Evolutionary conservation across 768 basidiomycete genomes (phyloP), one percentile per base, ranked within the genome.

Genomic region (Calocybe cyanea): DNA sequence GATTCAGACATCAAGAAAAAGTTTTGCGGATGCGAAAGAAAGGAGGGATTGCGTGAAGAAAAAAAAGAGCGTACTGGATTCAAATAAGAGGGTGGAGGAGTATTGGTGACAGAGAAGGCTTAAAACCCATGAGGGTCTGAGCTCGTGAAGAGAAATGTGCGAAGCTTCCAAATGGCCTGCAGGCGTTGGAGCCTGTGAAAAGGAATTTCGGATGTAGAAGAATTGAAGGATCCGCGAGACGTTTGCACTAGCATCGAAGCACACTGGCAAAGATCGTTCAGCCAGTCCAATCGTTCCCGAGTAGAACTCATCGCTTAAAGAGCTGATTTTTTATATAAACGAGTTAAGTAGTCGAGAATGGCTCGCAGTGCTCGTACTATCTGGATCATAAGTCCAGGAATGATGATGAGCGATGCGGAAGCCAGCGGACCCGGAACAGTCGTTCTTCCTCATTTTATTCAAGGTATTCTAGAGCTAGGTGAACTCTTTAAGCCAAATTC

Each of bases 231-330:
- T 58, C 53, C 55, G 50, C 57, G 25, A 23, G 43, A 23, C 21
- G 34, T 23, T 20, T 46, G 39, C 49, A 36, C 47, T 32, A 57
- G 25, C 28, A 54, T 52, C 46, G 57, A 58, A 58, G 52, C 32
- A 31, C 24, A 35, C 15, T n/a, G n/a, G n/a, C n/a, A n/a, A n/a
- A n/a, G n/a, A 10, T 25, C 7, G 28, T 24, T 15, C 13, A 34
- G 11, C 9, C 21, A 30, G 33, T 35, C 25, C 34, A 7, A n/a
- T 41, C 32, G 31, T 2, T 19, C 21, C 33, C 14, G 17, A 33
- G 18, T 3, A 24, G 7, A 14, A 28, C n/a, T n/a, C n/a, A n/a
- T n/a, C n/a, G n/a, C n/a, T n/a, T n/a, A n/a, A n/a, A n/a, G n/a
- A n/a, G n/a, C n/a, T n/a, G n/a, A n/a, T n/a, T n/a, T n/a, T n/a